Base-by-base conservation (phyloP, 306 rosid genomes). In the Vigna trinervia region DNA sequence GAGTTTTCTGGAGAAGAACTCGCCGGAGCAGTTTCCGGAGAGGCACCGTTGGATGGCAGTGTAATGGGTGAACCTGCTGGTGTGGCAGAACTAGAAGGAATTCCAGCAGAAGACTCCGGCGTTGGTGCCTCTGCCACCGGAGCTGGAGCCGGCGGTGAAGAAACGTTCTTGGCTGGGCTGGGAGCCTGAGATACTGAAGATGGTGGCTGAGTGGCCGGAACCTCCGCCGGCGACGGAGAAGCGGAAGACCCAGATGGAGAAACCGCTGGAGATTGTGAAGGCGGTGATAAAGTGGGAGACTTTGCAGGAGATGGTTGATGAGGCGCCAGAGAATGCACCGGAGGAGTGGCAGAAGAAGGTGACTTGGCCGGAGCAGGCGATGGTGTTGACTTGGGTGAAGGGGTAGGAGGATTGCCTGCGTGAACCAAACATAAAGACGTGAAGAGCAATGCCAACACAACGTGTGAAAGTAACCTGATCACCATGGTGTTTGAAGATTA, bases 331-430 rank as follows among this genome's bases (percentile, higher is more conserved):
- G 87, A 72, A 14, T 65, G 62, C 3, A 50, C 23, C 6, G 81
- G 72, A 68, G 78, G 1, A 65, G 41, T 19, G 0, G 78, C 71
- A 19, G 87, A 74, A 70, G 86, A 69, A 4, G 87, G 82, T 3
- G 88, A 52, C 0, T 59, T 59, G 0, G 76, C 32, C n/a, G 28
- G 13, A 9, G 96, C 92, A 3, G 34, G 50, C 0, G 80, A 6
- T 2, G 75, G 1, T 9, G 80, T 5, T 64, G 93, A 79, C 23
- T 83, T 83, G 22, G 94, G 97, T 2, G 97, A 85, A 69, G 92
- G 88, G 79, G 93, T 74, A 7, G 94, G 97, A 15, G 96, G 93
- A 75, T 90, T 80, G 75, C 83, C 80, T 17, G 84, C 88, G n/a
- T 58, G 59, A 51, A 87, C 85, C 28, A 39, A 39, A 63, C 56